Conservation (phyloP, 345 rosid species). For the Gynandropsis gynandra region DNA sequence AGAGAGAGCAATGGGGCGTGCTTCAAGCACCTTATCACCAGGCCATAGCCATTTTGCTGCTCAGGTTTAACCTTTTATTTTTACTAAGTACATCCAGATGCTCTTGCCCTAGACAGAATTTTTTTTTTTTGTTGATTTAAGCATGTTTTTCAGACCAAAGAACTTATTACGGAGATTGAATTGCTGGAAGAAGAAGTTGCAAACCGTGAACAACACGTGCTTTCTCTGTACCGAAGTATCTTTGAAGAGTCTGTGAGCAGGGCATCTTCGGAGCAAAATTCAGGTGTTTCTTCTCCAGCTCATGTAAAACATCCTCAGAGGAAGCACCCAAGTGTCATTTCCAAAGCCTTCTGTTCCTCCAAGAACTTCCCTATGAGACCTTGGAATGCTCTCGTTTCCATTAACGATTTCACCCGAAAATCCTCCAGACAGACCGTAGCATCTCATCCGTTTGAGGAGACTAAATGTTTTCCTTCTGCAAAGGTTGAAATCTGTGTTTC, state of each 20-base stretch:
- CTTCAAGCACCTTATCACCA: conserved; percentile 81
- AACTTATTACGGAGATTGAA: conserved; percentile 74
- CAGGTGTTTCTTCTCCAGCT: conserved; percentile 63
- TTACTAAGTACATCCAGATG: background rate
- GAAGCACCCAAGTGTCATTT: conserved; percentile 73
- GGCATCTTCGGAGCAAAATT: conserved; percentile 52
- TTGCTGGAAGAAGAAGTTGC: conserved; percentile 76
- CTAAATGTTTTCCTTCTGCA: conserved; percentile 29
- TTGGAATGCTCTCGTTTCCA: conserved; percentile 45
- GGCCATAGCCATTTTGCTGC: conserved; percentile 82
- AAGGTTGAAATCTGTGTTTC: conserved; percentile 21
- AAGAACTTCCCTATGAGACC: conserved; percentile 51
- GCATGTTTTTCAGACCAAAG: conserved; percentile 62
- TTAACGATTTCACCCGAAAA: conserved; percentile 37
- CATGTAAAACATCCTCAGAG: conserved; percentile 48
- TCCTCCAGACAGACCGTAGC: conserved; percentile 34
- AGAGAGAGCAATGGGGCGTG: conserved; percentile 85
- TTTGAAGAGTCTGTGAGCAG: conserved; percentile 56
- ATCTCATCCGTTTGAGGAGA: conserved; percentile 30
- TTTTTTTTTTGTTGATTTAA: too few species aligned
- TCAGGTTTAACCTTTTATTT: conserved; percentile 39
- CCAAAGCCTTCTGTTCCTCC: conserved; percentile 84
- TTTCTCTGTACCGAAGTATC: conserved; percentile 63
- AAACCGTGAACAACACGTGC: conserved; percentile 75
- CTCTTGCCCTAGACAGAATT: too few species aligned